Evolutionary conservation across 192 early-diverging fungal genomes (phyloP), one percentile per base, ranked within the genome.

Genomic region (Ambispora gerdemannii): DNA sequence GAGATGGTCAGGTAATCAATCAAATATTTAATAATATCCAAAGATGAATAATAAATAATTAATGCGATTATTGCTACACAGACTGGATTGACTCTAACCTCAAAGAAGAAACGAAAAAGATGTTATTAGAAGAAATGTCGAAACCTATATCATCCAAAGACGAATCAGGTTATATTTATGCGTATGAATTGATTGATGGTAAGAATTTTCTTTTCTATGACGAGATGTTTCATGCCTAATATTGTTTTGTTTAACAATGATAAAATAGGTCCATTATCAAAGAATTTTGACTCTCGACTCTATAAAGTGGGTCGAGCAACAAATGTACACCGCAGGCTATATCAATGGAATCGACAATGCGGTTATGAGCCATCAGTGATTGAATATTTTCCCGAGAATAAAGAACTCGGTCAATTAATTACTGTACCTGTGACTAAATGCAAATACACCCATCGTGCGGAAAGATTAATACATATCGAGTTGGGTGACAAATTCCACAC

Each of bases 291-390:
- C 19, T 74, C 75, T 38, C 75, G 75, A 2, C 34, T 83, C 13
- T 83, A 78, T 69, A 83, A 83, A 51, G 77, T 83, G 22, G 82
- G 82, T 2, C 66, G 82, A 7, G 75, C 79, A 2, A 75, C 76
- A 7, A 83, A 83, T 69, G 61, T 83, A 0, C 70, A 67, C 20
- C 75, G 82, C 1, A 73, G 82, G 3, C 72, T 83, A 70, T 77
- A 75, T 27, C 77, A 83, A 59, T 83, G 82, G 82, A 67, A 67
- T 20, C 70, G 75, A 20, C 76, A 80, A 61, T 83, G 82, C 49
- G 82, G 79, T 3, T 77, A 76, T 3, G 72, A 70, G 3, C 82
- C 82, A 20, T 28, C 59, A 15, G 31, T 83, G 49, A 73, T 83
- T 17, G 82, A 83, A 49, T 66, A 71, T 36, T 83, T 83, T 55